phyloP scores from a whole-genome alignment of 2,329 filamentous ascomycete species.

The Ceratocystis smalleyi region DNA sequence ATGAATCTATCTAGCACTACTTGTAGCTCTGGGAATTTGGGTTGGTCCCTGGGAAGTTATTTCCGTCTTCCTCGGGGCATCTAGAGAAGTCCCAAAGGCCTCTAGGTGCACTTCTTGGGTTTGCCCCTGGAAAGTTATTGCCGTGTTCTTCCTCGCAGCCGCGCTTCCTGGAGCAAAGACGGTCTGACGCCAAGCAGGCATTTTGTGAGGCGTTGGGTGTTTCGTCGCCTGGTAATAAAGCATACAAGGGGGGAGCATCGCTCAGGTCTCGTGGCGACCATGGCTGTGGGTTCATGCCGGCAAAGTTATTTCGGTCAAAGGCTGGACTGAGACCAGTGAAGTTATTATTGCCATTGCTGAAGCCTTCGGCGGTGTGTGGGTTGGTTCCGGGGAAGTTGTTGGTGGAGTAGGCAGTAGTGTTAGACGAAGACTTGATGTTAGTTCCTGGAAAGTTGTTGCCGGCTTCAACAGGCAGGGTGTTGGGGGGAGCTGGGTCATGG shows the following conservation, averaged over 20 bases:
- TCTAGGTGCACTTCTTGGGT: conserved; percentile 6
- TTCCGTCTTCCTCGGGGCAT: conserved; percentile 9
- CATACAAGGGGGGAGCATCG: background rate
- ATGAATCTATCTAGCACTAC: background rate
- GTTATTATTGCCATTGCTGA: conserved; percentile 12
- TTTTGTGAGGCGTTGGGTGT: background rate
- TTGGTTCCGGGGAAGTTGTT: conserved; percentile 15
- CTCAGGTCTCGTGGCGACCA: conserved; percentile 5
- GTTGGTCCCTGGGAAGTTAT: conserved; percentile 16
- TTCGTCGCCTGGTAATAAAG: conserved; percentile 2
- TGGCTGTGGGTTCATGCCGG: conserved; percentile 9
- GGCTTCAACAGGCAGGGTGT: conserved; percentile 7
- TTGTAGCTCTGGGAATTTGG: background rate
- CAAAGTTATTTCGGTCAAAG: conserved; percentile 11
- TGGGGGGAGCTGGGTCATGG: background rate
- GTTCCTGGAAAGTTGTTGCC: conserved; percentile 18
- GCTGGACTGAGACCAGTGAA: conserved; percentile 6
- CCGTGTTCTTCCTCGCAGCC: conserved; percentile 10
- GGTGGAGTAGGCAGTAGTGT: background rate
- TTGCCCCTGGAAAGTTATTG: conserved; percentile 18
- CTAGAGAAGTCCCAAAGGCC: conserved; percentile 4
- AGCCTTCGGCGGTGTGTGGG: background rate
- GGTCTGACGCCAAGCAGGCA: background rate
- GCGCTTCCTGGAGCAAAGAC: background rate
- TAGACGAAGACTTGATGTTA: conserved; percentile 7